A percentile compares a stretch with the other conserved stretches of the same genome.
These are phyloP conservation scores for Pleurotus tuoliensis DNA, from an alignment of 768 basidiomycete species.

Conservation along the genomic window DNA sequence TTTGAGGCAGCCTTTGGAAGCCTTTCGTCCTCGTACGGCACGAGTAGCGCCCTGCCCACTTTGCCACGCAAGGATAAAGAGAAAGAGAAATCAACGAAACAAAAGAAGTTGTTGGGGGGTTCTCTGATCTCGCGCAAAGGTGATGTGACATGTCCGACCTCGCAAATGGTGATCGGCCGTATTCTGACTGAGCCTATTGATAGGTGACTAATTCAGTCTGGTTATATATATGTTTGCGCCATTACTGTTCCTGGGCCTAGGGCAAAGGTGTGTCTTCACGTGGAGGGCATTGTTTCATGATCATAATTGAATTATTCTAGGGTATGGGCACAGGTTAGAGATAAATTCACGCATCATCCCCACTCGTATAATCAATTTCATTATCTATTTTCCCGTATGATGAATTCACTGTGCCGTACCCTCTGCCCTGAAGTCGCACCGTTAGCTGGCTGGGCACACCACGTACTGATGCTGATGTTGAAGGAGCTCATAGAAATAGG, in stretches of 20 bases:
- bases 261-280: background rate
- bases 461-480: too few species aligned
- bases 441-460: too few species aligned
- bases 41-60: background rate
- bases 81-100: background rate
- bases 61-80: conserved; percentile 3
- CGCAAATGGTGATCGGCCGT: background rate
- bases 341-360: too few species aligned
- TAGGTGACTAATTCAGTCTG: background rate
- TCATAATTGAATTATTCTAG: too few species aligned
- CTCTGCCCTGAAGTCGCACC: too few species aligned
- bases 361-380: too few species aligned
- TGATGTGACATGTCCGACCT: background rate
- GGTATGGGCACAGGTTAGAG: too few species aligned
- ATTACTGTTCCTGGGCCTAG: background rate
- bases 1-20: conserved; percentile 7
- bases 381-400: too few species aligned
- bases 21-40: conserved; percentile 4
- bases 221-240: too few species aligned
- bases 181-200: background rate
- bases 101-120: background rate
- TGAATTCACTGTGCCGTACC: too few species aligned
- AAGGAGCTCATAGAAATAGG: too few species aligned
- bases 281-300: too few species aligned
- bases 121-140: conserved; percentile 1